Evolutionary conservation across 2,329 filamentous ascomycete species (phyloP).

Genomic region (Dryadomyces quercivorus): DNA sequence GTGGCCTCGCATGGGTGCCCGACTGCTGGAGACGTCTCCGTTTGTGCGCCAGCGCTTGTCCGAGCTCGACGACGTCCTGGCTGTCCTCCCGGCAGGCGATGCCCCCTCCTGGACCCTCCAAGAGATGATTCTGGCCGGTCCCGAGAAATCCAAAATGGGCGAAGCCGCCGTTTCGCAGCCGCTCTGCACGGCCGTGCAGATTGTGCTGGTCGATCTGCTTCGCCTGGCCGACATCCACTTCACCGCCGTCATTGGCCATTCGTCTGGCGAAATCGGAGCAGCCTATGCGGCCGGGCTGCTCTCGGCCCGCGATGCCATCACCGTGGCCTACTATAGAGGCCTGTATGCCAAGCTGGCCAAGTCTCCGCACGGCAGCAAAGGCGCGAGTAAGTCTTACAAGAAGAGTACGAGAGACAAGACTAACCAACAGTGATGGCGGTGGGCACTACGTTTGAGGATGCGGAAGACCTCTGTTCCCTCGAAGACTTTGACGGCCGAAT

Average conservation of each 20-base stretch:
- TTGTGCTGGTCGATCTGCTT: constrained; percentile 18
- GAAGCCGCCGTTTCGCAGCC: constrained; percentile 15
- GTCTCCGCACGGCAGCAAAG: background rate
- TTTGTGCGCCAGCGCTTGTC: background rate
- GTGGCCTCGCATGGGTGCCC: constrained; percentile 8
- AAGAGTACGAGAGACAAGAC: too few relatives aligned
- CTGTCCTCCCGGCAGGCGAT: background rate
- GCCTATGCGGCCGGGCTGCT: constrained; percentile 17
- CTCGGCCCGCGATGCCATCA: constrained; percentile 4
- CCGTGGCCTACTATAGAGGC: constrained; percentile 11
- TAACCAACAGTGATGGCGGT: constrained; percentile 9
- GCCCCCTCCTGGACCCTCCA: background rate
- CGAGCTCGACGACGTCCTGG: constrained; percentile 1
- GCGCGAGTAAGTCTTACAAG: constrained; percentile 1
- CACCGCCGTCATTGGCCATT: constrained; percentile 18
- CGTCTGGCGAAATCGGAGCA: constrained; percentile 21
- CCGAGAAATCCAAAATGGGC: constrained; percentile 14
- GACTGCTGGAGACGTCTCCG: background rate
- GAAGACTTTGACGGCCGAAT: background rate
- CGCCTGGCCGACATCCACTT: constrained; percentile 14
- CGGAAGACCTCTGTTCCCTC: background rate
- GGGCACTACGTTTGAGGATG: constrained; percentile 4
- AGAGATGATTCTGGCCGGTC: background rate
- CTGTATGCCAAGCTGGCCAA: background rate
- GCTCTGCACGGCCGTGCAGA: constrained; percentile 18